These are phyloP conservation scores for Pseudogymnoascus sp. DNA, from an alignment of 2,329 filamentous ascomycete genomes.

Conservation along the genomic window DNA sequence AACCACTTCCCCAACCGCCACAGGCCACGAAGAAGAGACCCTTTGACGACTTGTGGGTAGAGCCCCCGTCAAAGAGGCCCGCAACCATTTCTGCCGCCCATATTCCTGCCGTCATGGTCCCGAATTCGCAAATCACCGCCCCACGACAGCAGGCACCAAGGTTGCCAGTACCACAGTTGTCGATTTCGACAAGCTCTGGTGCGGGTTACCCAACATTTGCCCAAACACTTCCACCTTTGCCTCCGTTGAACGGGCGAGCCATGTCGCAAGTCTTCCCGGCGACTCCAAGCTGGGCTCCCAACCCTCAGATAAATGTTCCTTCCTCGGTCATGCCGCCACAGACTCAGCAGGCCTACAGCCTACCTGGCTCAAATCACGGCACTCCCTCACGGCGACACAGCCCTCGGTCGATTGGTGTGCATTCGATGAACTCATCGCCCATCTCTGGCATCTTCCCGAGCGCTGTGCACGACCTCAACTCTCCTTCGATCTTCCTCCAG, in stretches of 20 bases:
- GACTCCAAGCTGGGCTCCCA: conserved; percentile 42
- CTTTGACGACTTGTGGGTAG: conserved; percentile 44
- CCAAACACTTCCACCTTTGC: conserved; percentile 23
- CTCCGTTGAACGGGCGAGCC: conserved; percentile 40
- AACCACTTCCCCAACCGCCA: conserved; percentile 24
- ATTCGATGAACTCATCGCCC: conserved; percentile 30
- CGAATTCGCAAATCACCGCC: conserved; percentile 12
- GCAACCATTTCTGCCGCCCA: conserved; percentile 20
- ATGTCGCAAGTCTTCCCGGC: conserved; percentile 69
- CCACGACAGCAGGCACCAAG: conserved; percentile 37
- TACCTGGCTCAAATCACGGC: conserved; percentile 17
- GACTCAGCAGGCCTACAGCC: conserved; percentile 7
- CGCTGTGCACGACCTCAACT: conserved; percentile 47
- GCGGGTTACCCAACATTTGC: conserved; percentile 18
- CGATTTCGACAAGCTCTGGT: conserved; percentile 30
- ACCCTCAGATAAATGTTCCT: conserved; percentile 30
- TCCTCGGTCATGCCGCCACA: conserved; percentile 18
- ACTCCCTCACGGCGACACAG: conserved; percentile 29
- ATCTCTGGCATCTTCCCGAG: conserved; percentile 30
- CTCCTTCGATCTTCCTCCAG: conserved; percentile 78
- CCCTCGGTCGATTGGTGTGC: conserved; percentile 25
- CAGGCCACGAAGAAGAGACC: conserved; percentile 46
- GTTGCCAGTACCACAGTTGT: conserved; percentile 64
- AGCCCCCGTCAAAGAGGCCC: conserved; percentile 45
- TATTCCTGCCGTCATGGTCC: conserved; percentile 10